phyloP scores from a whole-genome alignment of 2,329 filamentous ascomycete species.

The Periconia sp. region DNA sequence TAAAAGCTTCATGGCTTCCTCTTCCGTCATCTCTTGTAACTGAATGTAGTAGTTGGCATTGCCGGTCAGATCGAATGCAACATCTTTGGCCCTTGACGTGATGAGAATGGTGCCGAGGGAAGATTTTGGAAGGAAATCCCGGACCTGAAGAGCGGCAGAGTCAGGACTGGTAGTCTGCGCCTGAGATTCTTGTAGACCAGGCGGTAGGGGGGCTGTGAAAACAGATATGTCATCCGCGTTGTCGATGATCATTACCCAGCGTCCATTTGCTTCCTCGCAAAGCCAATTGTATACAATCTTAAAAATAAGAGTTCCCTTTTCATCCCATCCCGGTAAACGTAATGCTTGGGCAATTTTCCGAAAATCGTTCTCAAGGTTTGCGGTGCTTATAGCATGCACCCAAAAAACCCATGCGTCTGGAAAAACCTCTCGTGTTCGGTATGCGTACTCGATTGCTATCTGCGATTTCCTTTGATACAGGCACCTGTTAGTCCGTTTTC shows the following conservation, averaged over 20 bases:
- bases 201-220: neutral
- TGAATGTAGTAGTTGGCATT: conserved; percentile 8
- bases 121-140: conserved; percentile 13
- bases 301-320: conserved; percentile 23
- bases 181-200: neutral
- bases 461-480: conserved; percentile 14
- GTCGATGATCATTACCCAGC: conserved; percentile 37
- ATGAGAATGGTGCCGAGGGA: conserved; percentile 14
- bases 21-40: conserved; percentile 16
- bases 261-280: conserved; percentile 17
- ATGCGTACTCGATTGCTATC: conserved; percentile 25
- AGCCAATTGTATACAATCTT: conserved; percentile 28
- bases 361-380: conserved; percentile 26
- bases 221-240: conserved; percentile 27
- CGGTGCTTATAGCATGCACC: conserved; percentile 24
- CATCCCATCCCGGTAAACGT: conserved; percentile 23
- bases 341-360: conserved; percentile 27
- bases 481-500: neutral
- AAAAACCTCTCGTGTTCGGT: conserved; percentile 18
- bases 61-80: conserved; percentile 20
- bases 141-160: neutral
- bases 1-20: conserved; percentile 12
- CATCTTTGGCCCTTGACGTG: conserved; percentile 16
- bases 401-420: conserved; percentile 32
- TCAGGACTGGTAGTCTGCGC: too few relatives aligned